Base-by-base conservation (phyloP, 2,329 filamentous ascomycete genomes). In the Colletotrichum spinosum region DNA sequence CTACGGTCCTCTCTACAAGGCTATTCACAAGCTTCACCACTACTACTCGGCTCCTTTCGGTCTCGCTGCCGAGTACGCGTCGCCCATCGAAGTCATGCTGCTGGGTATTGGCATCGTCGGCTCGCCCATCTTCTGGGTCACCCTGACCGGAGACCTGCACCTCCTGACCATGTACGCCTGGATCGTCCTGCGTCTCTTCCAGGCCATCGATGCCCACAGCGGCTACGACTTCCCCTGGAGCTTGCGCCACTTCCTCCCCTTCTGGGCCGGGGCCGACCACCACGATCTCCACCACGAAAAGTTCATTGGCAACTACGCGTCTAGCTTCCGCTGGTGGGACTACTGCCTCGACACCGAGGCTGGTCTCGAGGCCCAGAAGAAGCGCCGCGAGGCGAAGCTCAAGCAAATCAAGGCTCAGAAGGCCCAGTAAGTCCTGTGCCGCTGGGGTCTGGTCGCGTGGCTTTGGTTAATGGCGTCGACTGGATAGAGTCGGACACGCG, bases 251-350 rank as follows among this genome's bases (percentile, higher is more conserved):
- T 92, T 98, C 85, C 83, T 99, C 55, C 96, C 96, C 41, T 94
- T 99, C 88, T 99, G 96, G 96, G 95, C 95, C 60, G 96, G 96
- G 68, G 96, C 96, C 60, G 90, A 97, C 73, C 95, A 98, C 82
- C 96, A 99, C 83, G 96, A 99, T 75, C 84, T 94, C 49, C 96
- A 99, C 82, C 96, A 99, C 82, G 96, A 99, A 84, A 93, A 94
- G 77, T 99, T 99, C 82, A 94, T 99, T 69, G 96, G 96, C 73
- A 99, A 99, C 85, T 99, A 98, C 78, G 85, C 95, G 55, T 97
- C 94, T 76, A 97, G 93, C 84, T 99, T 99, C 89, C 88, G 95
- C 79, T 99, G 96, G 96, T 99, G 96, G 96, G 96, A 99, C 83
- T 97, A 92, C 78, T 78, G 90, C 72, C 86, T 98, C 71, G 94